A percentile compares a stretch with the other conserved stretches of the same genome.
Evolutionary conservation across 164 flowering plant genomes (phyloP).

Genomic region (Aristolochia contorta): DNA sequence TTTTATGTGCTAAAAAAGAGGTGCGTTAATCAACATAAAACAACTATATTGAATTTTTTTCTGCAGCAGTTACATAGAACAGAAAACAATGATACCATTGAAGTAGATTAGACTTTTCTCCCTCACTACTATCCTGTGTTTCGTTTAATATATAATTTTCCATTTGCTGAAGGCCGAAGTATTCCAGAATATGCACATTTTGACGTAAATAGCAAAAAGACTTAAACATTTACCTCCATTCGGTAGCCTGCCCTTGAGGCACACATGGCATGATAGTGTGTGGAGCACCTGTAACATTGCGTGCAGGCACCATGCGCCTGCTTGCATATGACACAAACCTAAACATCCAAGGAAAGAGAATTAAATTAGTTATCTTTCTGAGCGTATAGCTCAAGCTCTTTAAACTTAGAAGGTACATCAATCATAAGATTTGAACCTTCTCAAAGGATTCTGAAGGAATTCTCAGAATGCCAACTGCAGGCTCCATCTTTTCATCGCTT

Average conservation of each 20-base stretch:
- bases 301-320: constrained; percentile 98
- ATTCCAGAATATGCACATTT: too few species aligned
- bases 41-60: too few species aligned
- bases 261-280: constrained; percentile 95
- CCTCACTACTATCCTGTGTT: too few species aligned
- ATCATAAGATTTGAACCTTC: constrained; percentile 35
- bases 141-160: too few species aligned
- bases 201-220: too few species aligned
- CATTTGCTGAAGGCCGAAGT: too few species aligned
- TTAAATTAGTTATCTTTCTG: not conserved
- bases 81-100: too few species aligned
- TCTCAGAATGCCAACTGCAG: constrained; percentile 84
- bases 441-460: constrained; percentile 68
- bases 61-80: too few species aligned
- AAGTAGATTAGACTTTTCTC: too few species aligned
- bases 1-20: too few species aligned
- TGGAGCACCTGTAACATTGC: constrained; percentile 88
- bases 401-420: not conserved
- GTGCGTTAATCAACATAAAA: too few species aligned
- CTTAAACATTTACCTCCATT: constrained; percentile 57
- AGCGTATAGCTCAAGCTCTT: not conserved
- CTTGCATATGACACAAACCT: constrained; percentile 90
- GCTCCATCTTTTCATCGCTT: constrained; percentile 93
- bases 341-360: constrained; percentile 14
- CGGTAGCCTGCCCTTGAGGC: constrained; percentile 96